Evolutionary conservation across 768 basidiomycete species (phyloP).

Genomic region (Pisolithus orientalis): DNA sequence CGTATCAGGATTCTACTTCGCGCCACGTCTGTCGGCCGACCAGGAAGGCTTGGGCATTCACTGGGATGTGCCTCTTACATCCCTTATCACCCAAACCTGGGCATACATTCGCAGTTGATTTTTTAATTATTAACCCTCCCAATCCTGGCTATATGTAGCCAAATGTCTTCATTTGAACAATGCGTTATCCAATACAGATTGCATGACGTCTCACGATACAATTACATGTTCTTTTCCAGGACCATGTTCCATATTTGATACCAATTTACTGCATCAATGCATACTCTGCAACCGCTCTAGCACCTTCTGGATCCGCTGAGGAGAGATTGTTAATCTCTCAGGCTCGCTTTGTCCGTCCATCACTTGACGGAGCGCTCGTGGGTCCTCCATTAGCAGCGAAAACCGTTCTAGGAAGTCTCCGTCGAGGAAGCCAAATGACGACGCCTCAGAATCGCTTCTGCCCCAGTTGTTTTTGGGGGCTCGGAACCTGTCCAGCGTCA

Average conservation of each 20-base stretch:
- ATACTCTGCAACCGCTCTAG: constrained; percentile 49
- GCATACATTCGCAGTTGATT: background rate
- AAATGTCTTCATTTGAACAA: background rate
- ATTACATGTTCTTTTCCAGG: constrained; percentile 2
- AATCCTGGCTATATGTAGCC: no score
- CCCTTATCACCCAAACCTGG: constrained; percentile 2
- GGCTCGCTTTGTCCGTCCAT: constrained; percentile 52
- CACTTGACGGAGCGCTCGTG: constrained; percentile 43
- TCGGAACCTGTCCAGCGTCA: constrained; percentile 47
- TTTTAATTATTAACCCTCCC: background rate
- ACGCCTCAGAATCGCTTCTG: constrained; percentile 48
- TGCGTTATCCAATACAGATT: background rate
- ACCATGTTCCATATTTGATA: constrained; percentile 3
- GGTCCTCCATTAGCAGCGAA: constrained; percentile 35
- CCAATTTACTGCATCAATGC: constrained; percentile 34
- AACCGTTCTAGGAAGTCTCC: constrained; percentile 80
- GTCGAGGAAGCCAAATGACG: constrained; percentile 76
- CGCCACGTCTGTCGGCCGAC: constrained; percentile 40
- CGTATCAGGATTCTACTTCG: constrained; percentile 87
- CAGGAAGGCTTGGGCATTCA: constrained; percentile 8
- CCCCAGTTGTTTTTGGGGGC: constrained; percentile 56
- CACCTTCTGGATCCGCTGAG: constrained; percentile 30
- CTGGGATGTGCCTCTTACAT: constrained; percentile 3
- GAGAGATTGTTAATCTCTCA: constrained; percentile 46
- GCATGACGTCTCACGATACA: constrained; percentile 10